Base-by-base conservation (phyloP, 768 basidiomycete species). In the Boletus eberwhitei region DNA sequence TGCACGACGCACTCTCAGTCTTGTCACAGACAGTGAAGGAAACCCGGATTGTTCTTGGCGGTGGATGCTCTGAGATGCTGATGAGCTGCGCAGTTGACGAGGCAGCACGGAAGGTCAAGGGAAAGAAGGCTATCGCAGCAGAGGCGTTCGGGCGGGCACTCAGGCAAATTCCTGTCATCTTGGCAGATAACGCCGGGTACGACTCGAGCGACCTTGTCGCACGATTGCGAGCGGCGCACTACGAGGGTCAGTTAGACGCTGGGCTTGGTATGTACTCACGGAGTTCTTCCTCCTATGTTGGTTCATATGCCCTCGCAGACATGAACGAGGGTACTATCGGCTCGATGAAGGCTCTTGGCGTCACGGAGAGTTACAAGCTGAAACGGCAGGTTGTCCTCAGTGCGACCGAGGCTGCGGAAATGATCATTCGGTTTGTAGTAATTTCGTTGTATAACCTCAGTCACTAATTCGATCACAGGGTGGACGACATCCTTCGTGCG, bases 21-120 rank as follows among this genome's bases (percentile, higher is more conserved):
- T 80, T 99, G 16, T 96, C 95, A 16, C 97, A 99, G 67, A 98
- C 96, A 0, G 93, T 97, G 58, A 95, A 93, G 75, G 97, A 99
- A 78, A 96, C 96, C 2, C 82, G 97, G 37, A 82, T 92, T 3
- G 90, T 93, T 3, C 86, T 98, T 29, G 97, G 97, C 5, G 97
- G 97, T 45, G 97, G 97, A 31, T 99, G 97, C 72, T 86, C 94
- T 2, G 97, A 99, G 77, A 98, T 97, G 94, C 71, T 93, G 62
- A 99, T 99, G 97, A 87, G 86, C 63, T 92, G 90, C 62, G 89
- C 91, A 1, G 90, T 95, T 11, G 97, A 99, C 39, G 92, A 95
- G 68, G 89, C 79, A 39, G 89, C 90, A 4, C 79, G 88, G 59
- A 84, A 81, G 57, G 83, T 93, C 44, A 86, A 86, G 67, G 97